These are phyloP conservation scores for Rutstroemia sp. DNA, from an alignment of 2,329 filamentous ascomycete genomes.

Conservation along the genomic window DNA sequence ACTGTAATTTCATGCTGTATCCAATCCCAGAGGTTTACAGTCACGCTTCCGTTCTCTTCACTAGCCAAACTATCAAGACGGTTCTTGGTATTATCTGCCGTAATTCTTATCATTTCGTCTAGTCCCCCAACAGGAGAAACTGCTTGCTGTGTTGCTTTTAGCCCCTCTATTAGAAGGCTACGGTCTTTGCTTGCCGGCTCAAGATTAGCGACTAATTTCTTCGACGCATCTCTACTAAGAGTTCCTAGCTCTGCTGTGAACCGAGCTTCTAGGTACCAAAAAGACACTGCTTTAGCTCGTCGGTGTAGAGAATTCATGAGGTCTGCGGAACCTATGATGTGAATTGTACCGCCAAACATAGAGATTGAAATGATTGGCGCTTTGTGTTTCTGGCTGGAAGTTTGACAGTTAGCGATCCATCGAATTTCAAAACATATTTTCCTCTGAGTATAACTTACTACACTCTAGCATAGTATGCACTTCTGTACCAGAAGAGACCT, in stretches of 20 bases:
- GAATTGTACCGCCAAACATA: neutral
- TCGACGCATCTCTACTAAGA: neutral
- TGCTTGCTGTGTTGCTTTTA: neutral
- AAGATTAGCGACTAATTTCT: neutral
- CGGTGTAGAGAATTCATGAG: slow-evolving; percentile 1
- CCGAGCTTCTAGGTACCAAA: slow-evolving; percentile 1
- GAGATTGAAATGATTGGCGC: slow-evolving; percentile 1
- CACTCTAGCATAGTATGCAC: neutral
- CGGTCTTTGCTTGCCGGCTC: neutral
- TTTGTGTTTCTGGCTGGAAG: neutral
- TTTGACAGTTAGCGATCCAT: neutral
- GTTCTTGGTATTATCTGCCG: neutral
- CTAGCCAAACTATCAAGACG: neutral
- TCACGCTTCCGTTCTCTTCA: neutral
- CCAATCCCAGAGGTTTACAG: neutral
- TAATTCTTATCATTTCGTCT: neutral
- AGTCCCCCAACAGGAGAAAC: neutral
- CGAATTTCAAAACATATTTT: neutral
- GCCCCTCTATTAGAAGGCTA: neutral
- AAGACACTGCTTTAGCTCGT: neutral
- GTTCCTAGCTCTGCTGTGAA: neutral
- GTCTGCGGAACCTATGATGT: neutral
- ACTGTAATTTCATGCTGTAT: slow-evolving; percentile 2
- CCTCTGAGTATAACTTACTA: neutral
- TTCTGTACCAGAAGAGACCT: neutral